Evolutionary conservation across 305 asterid genomes (phyloP).

Genomic region (Plantago rigida): DNA sequence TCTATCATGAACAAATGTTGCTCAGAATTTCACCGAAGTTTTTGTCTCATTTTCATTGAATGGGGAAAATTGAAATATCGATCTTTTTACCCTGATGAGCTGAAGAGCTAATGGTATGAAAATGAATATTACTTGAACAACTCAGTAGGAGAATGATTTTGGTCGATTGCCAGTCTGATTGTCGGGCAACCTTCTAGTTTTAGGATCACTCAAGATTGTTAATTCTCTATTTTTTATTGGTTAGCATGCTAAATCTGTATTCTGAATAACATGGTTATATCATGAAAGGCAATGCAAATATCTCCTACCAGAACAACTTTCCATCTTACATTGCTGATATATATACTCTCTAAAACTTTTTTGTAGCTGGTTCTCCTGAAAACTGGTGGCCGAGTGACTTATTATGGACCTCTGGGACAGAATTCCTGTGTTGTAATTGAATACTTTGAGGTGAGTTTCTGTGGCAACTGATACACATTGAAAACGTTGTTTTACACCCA

Average conservation of each 20-base stretch:
- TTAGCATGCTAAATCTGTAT: too few relatives aligned
- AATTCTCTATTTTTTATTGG: too few relatives aligned
- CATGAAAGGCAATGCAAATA: background rate
- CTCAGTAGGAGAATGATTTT: background rate
- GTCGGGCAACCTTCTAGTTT: background rate
- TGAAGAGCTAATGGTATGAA: too few relatives aligned
- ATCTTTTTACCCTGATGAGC: too few relatives aligned
- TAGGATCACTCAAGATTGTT: background rate
- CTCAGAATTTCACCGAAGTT: background rate
- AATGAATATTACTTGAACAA: too few relatives aligned
- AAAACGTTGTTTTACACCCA: background rate
- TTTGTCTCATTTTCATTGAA: background rate
- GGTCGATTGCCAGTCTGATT: background rate
- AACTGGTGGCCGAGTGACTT: slow-evolving; percentile 43
- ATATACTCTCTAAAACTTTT: background rate
- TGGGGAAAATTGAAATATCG: background rate
- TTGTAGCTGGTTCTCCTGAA: slow-evolving; percentile 41
- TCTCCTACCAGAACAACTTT: background rate
- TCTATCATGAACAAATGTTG: background rate
- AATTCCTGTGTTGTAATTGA: slow-evolving; percentile 38
- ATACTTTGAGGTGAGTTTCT: slow-evolving; percentile 47
- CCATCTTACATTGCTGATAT: background rate
- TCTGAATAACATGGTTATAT: too few relatives aligned
- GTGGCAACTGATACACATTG: background rate
- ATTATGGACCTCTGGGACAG: slow-evolving; percentile 42